phyloP scores from a whole-genome alignment of 495 filamentous ascomycete species.

The Aspergillus diversus region DNA sequence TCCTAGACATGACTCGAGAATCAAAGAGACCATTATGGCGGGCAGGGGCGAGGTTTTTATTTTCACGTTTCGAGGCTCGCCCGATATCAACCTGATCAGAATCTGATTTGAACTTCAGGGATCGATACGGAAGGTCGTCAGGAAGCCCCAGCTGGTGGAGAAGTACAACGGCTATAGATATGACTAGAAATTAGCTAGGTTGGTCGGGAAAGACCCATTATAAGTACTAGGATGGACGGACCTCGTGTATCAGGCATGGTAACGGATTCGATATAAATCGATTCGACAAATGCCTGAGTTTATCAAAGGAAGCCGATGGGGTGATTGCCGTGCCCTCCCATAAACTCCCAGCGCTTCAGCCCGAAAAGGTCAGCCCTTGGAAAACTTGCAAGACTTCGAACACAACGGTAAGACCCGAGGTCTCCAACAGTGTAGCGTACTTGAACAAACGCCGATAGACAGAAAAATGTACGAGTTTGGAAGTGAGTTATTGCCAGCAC shows the following conservation, averaged over 20 bases:
- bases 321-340: too few species aligned
- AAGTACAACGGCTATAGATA: slow-evolving; percentile 32
- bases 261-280: not conserved
- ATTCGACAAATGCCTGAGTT: not conserved
- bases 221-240: slow-evolving; percentile 6
- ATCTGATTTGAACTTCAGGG: slow-evolving; percentile 33
- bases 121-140: slow-evolving; percentile 34
- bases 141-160: slow-evolving; percentile 27
- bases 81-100: slow-evolving; percentile 49
- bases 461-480: too few species aligned
- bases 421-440: too few species aligned
- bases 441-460: too few species aligned
- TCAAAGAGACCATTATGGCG: slow-evolving; percentile 74
- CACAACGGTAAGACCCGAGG: too few species aligned
- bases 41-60: slow-evolving; percentile 53
- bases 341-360: too few species aligned
- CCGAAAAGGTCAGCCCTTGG: too few species aligned
- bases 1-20: slow-evolving; percentile 78
- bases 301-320: not conserved
- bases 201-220: not conserved
- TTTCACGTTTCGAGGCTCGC: slow-evolving; percentile 61
- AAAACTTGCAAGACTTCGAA: too few species aligned
- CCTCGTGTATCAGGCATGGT: slow-evolving; percentile 21
- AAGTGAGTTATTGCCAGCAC: not conserved
- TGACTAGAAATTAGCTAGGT: slow-evolving; percentile 19